phyloP scores from a whole-genome alignment of 192 early-diverging fungal species.

The Jimgerdemannia flammicorona region DNA sequence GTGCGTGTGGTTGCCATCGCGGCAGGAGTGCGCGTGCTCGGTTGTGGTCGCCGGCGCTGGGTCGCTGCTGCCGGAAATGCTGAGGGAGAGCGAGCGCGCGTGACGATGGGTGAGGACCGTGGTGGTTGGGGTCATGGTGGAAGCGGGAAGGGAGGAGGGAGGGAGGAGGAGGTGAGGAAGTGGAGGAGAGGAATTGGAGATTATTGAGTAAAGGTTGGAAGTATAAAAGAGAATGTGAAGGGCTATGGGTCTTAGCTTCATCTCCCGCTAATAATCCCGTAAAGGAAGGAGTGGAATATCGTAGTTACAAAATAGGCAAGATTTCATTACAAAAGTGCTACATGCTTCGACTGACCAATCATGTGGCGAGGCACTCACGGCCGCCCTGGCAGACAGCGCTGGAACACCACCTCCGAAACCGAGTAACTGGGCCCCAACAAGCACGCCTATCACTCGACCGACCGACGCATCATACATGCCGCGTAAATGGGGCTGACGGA shows the following conservation, averaged over 20 bases:
- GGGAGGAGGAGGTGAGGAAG: not conserved
- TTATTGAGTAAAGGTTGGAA: not conserved
- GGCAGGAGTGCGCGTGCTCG: conserved; percentile 24
- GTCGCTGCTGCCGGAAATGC: conserved; percentile 25
- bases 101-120: not conserved
- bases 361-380: too few species aligned
- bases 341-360: too few species aligned
- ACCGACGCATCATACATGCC: too few species aligned
- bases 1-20: conserved; percentile 24
- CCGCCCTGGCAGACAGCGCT: too few species aligned
- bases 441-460: too few species aligned
- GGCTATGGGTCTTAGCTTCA: not conserved
- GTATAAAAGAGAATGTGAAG: not conserved
- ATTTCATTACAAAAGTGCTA: too few species aligned
- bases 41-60: conserved; percentile 20
- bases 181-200: not conserved
- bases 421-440: too few species aligned
- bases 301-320: too few species aligned
- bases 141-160: not conserved
- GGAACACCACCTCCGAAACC: too few species aligned
- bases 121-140: conserved; percentile 3
- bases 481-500: too few species aligned
- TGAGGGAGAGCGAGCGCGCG: not conserved
- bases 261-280: too few species aligned
- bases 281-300: too few species aligned